A percentile compares a stretch with the other conserved stretches of the same genome.
These are phyloP conservation scores for Pythium aquatile DNA, from an alignment of 352 stramenopile genomes.

Conservation along the genomic window DNA sequence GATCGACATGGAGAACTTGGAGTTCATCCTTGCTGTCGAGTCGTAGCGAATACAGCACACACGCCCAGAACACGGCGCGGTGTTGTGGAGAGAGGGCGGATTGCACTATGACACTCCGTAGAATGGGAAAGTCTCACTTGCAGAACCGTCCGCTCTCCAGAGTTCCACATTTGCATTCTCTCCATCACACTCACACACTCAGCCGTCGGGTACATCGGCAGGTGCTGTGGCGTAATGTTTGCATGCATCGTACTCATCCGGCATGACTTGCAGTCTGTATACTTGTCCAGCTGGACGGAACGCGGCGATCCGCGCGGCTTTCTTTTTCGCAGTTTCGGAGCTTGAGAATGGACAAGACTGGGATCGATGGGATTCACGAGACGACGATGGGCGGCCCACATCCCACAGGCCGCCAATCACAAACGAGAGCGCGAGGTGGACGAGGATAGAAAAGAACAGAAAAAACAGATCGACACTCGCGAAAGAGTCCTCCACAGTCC, in stretches of 20 bases:
- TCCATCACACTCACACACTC: background rate
- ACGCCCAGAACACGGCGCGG: background rate
- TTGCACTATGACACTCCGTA: background rate
- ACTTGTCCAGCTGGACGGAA: background rate
- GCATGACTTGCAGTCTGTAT: background rate
- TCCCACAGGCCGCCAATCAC: too few species aligned
- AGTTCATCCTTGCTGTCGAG: background rate
- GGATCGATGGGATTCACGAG: background rate
- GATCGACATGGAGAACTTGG: constrained; percentile 17
- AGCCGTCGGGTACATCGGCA: background rate
- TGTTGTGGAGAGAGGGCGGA: background rate
- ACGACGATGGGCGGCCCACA: background rate
- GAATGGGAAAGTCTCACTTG: constrained; percentile 1
- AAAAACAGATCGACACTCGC: too few species aligned
- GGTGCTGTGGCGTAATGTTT: background rate
- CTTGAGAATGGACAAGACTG: too few species aligned
- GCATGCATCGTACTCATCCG: background rate
- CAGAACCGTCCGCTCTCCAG: background rate
- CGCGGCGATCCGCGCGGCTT: background rate
- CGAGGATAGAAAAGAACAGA: too few species aligned
- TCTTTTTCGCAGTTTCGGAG: background rate
- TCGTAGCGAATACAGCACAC: background rate
- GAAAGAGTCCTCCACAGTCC: too few species aligned
- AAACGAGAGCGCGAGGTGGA: too few species aligned
- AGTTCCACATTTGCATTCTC: too few species aligned